Evolutionary conservation across 2,329 filamentous ascomycete genomes (phyloP).

Genomic region (Cephalotrichum gorgonifer): DNA sequence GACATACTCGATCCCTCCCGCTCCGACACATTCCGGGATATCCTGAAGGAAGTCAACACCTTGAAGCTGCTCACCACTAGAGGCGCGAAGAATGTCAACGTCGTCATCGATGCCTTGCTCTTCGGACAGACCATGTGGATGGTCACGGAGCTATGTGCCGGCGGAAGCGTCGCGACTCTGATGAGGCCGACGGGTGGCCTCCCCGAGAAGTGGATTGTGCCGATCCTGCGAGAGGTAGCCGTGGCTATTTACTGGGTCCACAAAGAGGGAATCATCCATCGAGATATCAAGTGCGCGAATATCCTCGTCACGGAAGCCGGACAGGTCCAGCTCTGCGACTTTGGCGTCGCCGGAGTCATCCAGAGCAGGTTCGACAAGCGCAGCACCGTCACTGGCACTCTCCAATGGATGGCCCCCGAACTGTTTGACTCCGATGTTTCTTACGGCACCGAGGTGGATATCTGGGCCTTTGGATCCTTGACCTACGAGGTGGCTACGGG

Average conservation of each 20-base stretch:
- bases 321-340: conserved; percentile 72
- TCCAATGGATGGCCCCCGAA: conserved; percentile 81
- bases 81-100: conserved; percentile 70
- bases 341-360: conserved; percentile 70
- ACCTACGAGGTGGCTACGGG: conserved; percentile 74
- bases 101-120: conserved; percentile 67
- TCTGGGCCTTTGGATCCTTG: conserved; percentile 78
- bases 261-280: conserved; percentile 57
- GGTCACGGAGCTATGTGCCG: conserved; percentile 77
- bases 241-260: conserved; percentile 60
- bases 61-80: conserved; percentile 64
- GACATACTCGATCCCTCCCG: conserved; percentile 57
- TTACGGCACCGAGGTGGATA: conserved; percentile 66
- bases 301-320: conserved; percentile 70
- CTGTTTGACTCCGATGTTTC: conserved; percentile 50
- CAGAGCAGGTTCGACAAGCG: conserved; percentile 68
- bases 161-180: conserved; percentile 67
- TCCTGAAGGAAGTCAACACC: conserved; percentile 58
- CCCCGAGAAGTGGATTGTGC: conserved; percentile 61
- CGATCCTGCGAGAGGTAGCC: conserved; percentile 55
- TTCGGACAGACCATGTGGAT: conserved; percentile 79
- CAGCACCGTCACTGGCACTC: conserved; percentile 72
- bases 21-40: conserved; percentile 58
- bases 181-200: conserved; percentile 59
- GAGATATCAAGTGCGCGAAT: conserved; percentile 69